These are phyloP conservation scores for Aspergillus olivimuriae DNA, from an alignment of 495 filamentous ascomycete species.

Conservation along the genomic window DNA sequence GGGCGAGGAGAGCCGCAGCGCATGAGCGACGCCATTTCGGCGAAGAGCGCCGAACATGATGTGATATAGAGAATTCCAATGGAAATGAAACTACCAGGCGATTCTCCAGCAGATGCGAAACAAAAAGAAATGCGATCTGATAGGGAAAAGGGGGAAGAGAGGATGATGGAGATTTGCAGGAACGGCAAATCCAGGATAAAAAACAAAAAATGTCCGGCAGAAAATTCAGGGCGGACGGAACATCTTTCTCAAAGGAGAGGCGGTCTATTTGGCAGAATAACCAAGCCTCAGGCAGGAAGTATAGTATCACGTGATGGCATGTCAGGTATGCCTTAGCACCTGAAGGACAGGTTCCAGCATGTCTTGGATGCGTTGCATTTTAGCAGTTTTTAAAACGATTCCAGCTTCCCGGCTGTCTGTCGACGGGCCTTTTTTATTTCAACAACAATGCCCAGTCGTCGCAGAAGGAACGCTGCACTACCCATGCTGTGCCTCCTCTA, in stretches of 20 bases:
- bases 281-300: slow-evolving; percentile 3
- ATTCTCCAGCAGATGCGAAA: neutral
- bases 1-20: slow-evolving; percentile 29
- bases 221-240: too few relatives aligned
- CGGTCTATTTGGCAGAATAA: neutral
- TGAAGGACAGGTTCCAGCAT: too few relatives aligned
- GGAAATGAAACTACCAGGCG: neutral
- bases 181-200: neutral
- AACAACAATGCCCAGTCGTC: too few relatives aligned
- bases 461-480: too few relatives aligned
- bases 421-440: too few relatives aligned
- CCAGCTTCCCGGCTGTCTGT: too few relatives aligned
- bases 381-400: too few relatives aligned
- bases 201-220: slow-evolving; percentile 8
- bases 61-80: neutral
- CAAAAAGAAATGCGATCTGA: neutral
- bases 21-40: slow-evolving; percentile 32
- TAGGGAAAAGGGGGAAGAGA: neutral
- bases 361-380: too few relatives aligned
- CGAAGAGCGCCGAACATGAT: slow-evolving; percentile 40
- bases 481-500: too few relatives aligned
- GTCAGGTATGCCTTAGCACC: too few relatives aligned
- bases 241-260: neutral
- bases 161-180: neutral
- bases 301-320: too few relatives aligned